phyloP scores from a whole-genome alignment of 495 filamentous ascomycete species.

The Penicillium mononematosum region DNA sequence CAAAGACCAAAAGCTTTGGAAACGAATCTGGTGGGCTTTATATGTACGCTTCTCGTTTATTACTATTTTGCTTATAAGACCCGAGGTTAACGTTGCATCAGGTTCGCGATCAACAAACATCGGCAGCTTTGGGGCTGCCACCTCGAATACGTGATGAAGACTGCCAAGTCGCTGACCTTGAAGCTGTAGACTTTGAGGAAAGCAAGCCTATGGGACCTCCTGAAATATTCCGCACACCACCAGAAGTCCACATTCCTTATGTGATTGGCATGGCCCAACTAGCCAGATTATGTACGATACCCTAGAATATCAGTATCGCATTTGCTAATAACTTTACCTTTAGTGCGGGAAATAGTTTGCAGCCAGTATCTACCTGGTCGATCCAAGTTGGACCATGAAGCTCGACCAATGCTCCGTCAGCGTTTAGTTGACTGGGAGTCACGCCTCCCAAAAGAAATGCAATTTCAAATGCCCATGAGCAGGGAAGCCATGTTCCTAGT shows the following conservation, averaged over 20 bases:
- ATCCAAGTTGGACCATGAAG: constrained; percentile 26
- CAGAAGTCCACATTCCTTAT: constrained; percentile 34
- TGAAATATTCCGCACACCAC: constrained; percentile 33
- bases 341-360: constrained; percentile 43
- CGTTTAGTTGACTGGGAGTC: constrained; percentile 39
- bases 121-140: constrained; percentile 39
- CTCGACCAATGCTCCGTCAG: constrained; percentile 30
- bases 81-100: constrained; percentile 6
- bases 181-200: constrained; percentile 37
- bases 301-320: neutral
- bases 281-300: constrained; percentile 36
- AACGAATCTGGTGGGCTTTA: constrained; percentile 50
- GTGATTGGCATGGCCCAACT: constrained; percentile 46
- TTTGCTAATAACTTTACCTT: neutral
- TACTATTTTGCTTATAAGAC: too few species aligned
- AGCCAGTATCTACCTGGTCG: constrained; percentile 43
- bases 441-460: constrained; percentile 34
- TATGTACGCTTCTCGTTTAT: constrained; percentile 31
- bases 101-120: constrained; percentile 45
- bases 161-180: constrained; percentile 44
- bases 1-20: constrained; percentile 38
- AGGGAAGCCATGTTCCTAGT: constrained; percentile 37
- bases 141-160: constrained; percentile 49
- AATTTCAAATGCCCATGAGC: constrained; percentile 24
- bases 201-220: constrained; percentile 25